A percentile compares a stretch with the other conserved stretches of the same genome.
phyloP scores from a whole-genome alignment of 1,139 yeast species.

The Insectozyma bohioensis region DNA sequence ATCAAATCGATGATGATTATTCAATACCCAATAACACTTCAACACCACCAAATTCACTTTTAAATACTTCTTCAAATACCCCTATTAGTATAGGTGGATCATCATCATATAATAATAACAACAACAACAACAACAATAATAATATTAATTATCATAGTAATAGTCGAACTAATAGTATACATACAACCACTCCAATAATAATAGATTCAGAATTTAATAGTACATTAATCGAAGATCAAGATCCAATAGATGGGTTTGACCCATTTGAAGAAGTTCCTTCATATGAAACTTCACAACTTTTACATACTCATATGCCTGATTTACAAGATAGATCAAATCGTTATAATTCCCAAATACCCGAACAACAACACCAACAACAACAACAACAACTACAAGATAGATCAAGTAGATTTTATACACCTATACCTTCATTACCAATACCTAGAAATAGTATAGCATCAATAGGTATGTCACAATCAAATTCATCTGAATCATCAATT shows the following conservation, averaged over 20 bases:
- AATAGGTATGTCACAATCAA: constrained; percentile 12
- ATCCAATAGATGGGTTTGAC: constrained; percentile 18
- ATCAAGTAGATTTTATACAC: constrained; percentile 12
- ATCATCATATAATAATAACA: not conserved
- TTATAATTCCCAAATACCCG: too few species aligned
- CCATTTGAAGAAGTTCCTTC: constrained; percentile 46
- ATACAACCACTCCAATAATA: too few species aligned
- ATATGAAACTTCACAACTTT: constrained; percentile 43
- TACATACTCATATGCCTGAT: constrained; percentile 21
- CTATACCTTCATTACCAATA: constrained; percentile 16
- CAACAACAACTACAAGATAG: not conserved
- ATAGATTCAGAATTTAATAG: too few species aligned
- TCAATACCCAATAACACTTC: constrained; percentile 16
- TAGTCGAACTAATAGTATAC: too few species aligned
- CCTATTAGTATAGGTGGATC: not conserved
- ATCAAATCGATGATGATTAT: constrained; percentile 39
- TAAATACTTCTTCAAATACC: not conserved
- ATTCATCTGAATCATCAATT: constrained; percentile 11
- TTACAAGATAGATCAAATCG: not conserved
- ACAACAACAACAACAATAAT: constrained; percentile 2
- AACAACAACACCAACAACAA: not conserved
- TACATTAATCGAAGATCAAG: too few species aligned
- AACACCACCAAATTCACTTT: constrained; percentile 1
- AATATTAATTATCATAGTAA: not conserved
- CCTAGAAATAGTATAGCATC: constrained; percentile 8